Evolutionary conservation across 768 basidiomycete species (phyloP).

Genomic region (Sarcodon aspratus): DNA sequence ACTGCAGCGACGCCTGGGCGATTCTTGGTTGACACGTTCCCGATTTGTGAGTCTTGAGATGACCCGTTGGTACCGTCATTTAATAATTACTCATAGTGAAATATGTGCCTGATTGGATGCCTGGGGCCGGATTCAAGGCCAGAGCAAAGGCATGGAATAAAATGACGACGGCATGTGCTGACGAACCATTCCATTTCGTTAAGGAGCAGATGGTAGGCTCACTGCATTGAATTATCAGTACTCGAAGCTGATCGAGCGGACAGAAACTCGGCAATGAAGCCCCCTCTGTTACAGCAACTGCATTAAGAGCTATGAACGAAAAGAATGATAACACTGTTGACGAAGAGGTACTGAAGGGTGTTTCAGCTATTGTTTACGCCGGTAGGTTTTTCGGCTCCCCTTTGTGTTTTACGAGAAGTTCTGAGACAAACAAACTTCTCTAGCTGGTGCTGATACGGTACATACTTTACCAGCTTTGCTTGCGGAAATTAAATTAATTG

Average conservation of each 20-base stretch:
- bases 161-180: conserved; percentile 12
- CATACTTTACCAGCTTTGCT: no score
- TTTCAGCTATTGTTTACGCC: neutral
- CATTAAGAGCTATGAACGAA: neutral
- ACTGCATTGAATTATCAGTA: neutral
- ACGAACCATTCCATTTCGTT: conserved; percentile 20
- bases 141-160: conserved; percentile 9
- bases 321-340: neutral
- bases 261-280: neutral
- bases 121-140: conserved; percentile 15
- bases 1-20: conserved; percentile 16
- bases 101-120: neutral
- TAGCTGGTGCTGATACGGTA: no score
- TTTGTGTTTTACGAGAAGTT: no score
- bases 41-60: conserved; percentile 9
- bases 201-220: conserved; percentile 20
- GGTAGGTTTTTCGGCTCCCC: neutral
- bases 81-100: conserved; percentile 9
- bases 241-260: neutral
- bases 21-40: conserved; percentile 18
- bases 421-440: no score
- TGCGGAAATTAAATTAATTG: no score
- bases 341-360: neutral
- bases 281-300: neutral
- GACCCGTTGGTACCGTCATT: neutral